Evolutionary conservation across 2,329 filamentous ascomycete genomes (phyloP), one percentile per base, ranked within the genome.

Genomic region (Annulohypoxylon truncatum): DNA sequence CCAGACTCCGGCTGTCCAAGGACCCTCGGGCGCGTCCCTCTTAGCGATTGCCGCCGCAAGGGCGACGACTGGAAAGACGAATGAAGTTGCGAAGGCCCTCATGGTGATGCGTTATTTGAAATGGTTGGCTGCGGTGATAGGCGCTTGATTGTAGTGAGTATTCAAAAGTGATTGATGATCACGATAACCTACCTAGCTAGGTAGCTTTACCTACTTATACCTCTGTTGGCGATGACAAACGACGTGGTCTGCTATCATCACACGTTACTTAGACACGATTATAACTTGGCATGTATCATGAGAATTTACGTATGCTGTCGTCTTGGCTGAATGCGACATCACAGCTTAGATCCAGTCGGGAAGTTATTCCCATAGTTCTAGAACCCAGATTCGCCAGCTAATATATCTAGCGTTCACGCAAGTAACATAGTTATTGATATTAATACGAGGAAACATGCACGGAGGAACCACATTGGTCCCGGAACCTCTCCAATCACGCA

Each of bases 1-100:
- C 69, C 68, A 73, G 3, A 66, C 70, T 5, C 71, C 67, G 10
- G 67, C 62, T 8, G 54, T 56, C 57, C 71, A 74, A 9, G 67
- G 69, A 40, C 57, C 66, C 0, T 51, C 50, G 4, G 63, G 66
- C 6, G 54, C 59, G 3, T 35, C 22, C 31, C 55, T 50, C 22
- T 51, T 50, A 4, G 20, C 3, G 18, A 68, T 61, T 1, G 31
- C 55, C 10, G 62, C 59, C 7, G 51, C 66, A 13, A 61, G 51
- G 18, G 55, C 56, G 13, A 60, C 18, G 12, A 35, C 33, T 22
- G 63, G 59, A 40, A 22, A 53, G 24, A 42, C n/a, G 9, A 59
- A 22, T 20, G 63, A 15, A 8, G 29, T 20, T 24, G 52, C 33
- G 42, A 64, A 31, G 24, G 26, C 26, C 24, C 52, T 53, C 66